Base-by-base conservation (phyloP, 331 rosid species). In the Erythrophleum ivorense region DNA sequence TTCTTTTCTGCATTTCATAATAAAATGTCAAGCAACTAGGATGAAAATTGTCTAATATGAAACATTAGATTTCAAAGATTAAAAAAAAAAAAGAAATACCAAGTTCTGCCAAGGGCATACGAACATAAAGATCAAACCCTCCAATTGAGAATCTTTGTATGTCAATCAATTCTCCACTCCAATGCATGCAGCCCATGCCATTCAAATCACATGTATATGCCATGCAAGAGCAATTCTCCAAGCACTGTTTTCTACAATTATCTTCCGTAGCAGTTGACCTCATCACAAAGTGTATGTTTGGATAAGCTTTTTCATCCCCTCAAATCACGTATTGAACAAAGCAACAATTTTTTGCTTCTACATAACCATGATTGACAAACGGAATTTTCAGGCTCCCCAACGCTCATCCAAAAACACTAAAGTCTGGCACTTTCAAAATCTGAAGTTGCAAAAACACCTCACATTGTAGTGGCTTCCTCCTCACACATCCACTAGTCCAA, bases 141-240 rank as follows among this genome's bases (percentile, higher is more conserved):
- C 71, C 78, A 24, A 4, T 24, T 3, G 82, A 55, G 43, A 83
- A 83, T 18, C 55, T 31, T 18, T 80, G 53, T 7, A 63, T 38
- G 65, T 79, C 89, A 2, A 70, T 45, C 57, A 86, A 57, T 8
- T 70, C 19, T n/a, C 80, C 41, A 7, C 24, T 67, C 89, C 89
- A 86, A 31, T 24, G 10, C 85, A 83, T 50, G 11, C 83, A 83
- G 0, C 89, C 83, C 77, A 77, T 73, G 38, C 67, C 87, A 16
- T 3, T 29, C 4, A 8, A 59, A 59, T 59, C 65, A 73, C 66
- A 77, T 9, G 83, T 66, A 43, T 77, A 86, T 40, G 87, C 89
- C 7, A 66, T 3, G 40, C 83, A 86, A 41, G 82, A 60, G 68
- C 84, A 82, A 71, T 82, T 82, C 13, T 46, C 8, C 33, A 64